Evolutionary conservation across 2,329 filamentous ascomycete species (phyloP).

Genomic region (Colletotrichum echinochloae): DNA sequence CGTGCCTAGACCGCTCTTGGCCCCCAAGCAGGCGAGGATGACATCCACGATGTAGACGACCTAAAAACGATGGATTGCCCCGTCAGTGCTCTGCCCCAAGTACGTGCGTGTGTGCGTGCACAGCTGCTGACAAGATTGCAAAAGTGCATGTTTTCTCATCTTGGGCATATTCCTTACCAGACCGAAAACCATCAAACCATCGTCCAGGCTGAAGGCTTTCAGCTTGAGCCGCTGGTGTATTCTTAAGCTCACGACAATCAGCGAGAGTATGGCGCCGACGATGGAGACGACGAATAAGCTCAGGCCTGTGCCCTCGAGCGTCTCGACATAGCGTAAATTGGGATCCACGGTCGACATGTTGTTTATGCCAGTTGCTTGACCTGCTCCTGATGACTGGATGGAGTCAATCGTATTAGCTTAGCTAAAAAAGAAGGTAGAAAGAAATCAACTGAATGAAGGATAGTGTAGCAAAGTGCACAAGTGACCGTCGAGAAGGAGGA

Average conservation of each 20-base stretch:
- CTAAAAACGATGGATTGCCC: neutral
- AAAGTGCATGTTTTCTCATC: accelerated
- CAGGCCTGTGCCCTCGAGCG: constrained; percentile 36
- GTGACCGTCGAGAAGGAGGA: neutral
- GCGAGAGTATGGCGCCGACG: constrained; percentile 39
- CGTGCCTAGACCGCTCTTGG: constrained; percentile 42
- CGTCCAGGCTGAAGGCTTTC: constrained; percentile 35
- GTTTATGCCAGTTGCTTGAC: neutral
- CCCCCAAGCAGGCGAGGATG: constrained; percentile 42
- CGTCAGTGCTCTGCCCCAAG: neutral
- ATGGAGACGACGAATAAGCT: constrained; percentile 42
- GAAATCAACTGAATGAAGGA: neutral
- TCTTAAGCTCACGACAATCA: constrained; percentile 40
- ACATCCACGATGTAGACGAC: constrained; percentile 40
- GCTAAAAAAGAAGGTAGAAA: neutral
- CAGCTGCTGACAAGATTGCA: accelerated
- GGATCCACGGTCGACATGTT: constrained; percentile 38
- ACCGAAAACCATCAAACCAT: constrained; percentile 41
- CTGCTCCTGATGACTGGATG: neutral
- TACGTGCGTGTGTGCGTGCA: too few relatives aligned
- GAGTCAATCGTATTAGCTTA: neutral
- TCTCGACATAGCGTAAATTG: constrained; percentile 31
- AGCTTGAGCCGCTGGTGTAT: constrained; percentile 35
- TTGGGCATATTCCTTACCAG: constrained; percentile 20
- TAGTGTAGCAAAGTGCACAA: neutral